Percentiles rank a stretch among this genome's conserved stretches.
Evolutionary conservation across 2,329 filamentous ascomycete species (phyloP).

Genomic region (Chlorencoelia australis): DNA sequence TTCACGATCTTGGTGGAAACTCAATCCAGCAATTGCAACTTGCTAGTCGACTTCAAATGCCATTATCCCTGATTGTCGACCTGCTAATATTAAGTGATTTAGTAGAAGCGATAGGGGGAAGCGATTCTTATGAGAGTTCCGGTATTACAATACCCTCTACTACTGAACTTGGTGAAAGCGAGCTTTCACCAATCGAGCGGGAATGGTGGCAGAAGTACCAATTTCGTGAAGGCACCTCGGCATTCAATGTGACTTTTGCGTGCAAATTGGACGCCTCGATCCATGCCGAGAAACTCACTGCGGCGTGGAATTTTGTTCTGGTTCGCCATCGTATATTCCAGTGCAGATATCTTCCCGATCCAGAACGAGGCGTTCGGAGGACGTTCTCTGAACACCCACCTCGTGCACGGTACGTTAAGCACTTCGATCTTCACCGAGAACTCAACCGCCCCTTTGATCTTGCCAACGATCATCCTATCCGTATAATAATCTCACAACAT

Average conservation of each 20-base stretch:
- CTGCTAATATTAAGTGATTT: slow-evolving; percentile 1
- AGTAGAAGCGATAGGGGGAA: slow-evolving; percentile 1
- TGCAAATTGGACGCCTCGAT: slow-evolving; percentile 6
- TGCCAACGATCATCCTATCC: slow-evolving; percentile 15
- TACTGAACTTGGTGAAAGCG: background rate
- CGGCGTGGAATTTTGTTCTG: slow-evolving; percentile 18
- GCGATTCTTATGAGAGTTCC: background rate
- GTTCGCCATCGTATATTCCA: slow-evolving; percentile 7
- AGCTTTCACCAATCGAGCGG: slow-evolving; percentile 6
- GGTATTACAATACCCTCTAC: background rate
- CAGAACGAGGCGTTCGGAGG: slow-evolving; percentile 1
- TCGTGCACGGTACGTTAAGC: slow-evolving; percentile 1
- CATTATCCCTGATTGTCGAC: slow-evolving; percentile 15
- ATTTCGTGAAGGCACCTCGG: slow-evolving; percentile 9
- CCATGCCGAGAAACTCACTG: slow-evolving; percentile 12
- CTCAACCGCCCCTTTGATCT: slow-evolving; percentile 22
- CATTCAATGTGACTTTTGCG: slow-evolving; percentile 24
- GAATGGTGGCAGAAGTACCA: slow-evolving; percentile 8
- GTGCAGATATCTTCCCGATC: slow-evolving; percentile 5
- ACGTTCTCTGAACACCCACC: slow-evolving; percentile 4
- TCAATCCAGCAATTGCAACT: slow-evolving; percentile 22
- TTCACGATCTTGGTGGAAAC: slow-evolving; percentile 23
- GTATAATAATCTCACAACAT: slow-evolving; percentile 19
- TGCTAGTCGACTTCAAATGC: slow-evolving; percentile 9
- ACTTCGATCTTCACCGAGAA: slow-evolving; percentile 10